Evolutionary conservation across 805 yeast species (phyloP).

Genomic region (Zygosaccharomyces siamensis): DNA sequence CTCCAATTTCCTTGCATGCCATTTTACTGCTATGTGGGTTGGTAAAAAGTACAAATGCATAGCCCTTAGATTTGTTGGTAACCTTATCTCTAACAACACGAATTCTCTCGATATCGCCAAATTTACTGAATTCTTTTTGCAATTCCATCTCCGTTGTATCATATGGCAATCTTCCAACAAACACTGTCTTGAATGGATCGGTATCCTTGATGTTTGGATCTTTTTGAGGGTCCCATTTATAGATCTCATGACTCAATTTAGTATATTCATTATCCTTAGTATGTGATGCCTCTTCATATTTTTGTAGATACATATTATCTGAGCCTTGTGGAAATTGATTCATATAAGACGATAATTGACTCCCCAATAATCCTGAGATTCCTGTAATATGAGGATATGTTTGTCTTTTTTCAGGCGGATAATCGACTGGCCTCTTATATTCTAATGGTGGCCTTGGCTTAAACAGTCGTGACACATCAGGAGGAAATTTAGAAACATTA

Average conservation of each 20-base stretch:
- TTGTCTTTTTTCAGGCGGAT: conserved; percentile 42
- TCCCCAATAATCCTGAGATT: conserved; percentile 33
- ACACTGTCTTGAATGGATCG: conserved; percentile 76
- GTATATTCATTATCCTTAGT: conserved; percentile 22
- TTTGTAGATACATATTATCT: conserved; percentile 25
- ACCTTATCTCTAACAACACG: conserved; percentile 54
- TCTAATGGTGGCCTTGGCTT: conserved; percentile 55
- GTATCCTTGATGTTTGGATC: conserved; percentile 54
- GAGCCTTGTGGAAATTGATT: conserved; percentile 29
- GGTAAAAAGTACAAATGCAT: conserved; percentile 74
- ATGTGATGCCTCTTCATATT: conserved; percentile 23
- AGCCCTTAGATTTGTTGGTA: conserved; percentile 60
- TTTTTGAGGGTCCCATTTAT: conserved; percentile 49
- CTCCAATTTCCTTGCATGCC: conserved; percentile 53
- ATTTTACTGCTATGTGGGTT: conserved; percentile 52
- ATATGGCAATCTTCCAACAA: conserved; percentile 69
- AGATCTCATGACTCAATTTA: conserved; percentile 35
- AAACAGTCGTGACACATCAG: conserved; percentile 41
- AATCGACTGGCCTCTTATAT: conserved; percentile 46
- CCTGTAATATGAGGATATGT: conserved; percentile 46
- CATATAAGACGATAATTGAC: conserved; percentile 31
- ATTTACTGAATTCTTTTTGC: conserved; percentile 53
- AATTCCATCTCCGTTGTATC: conserved; percentile 62
- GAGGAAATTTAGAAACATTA: conserved; percentile 35
- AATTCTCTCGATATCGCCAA: conserved; percentile 64